Percentiles rank a stretch among this genome's conserved stretches.
These are phyloP conservation scores for Dissoconium aciculare DNA, from an alignment of 2,329 filamentous ascomycete genomes.

Conservation along the genomic window DNA sequence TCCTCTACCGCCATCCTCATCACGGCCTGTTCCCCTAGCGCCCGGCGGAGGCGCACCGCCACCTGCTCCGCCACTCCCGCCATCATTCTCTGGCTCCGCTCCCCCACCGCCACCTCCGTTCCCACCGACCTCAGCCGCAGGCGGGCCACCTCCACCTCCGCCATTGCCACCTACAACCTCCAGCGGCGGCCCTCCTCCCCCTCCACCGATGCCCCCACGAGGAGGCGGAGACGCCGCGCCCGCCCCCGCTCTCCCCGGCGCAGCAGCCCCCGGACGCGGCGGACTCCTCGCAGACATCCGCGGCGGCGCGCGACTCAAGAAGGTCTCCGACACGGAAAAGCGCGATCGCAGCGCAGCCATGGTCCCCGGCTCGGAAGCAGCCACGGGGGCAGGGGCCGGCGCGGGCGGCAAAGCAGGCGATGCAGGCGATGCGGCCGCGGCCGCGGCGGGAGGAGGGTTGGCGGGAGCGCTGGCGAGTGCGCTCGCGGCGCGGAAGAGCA, in stretches of 20 bases:
- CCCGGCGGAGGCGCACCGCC: conserved; percentile 17
- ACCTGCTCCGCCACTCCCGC: conserved; percentile 23
- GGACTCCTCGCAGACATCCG: conserved; percentile 60
- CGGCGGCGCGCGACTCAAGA: conserved; percentile 50
- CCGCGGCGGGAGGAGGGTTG: conserved; percentile 33
- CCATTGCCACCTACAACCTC: conserved; percentile 22
- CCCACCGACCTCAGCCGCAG: conserved; percentile 19
- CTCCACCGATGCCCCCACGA: conserved; percentile 24
- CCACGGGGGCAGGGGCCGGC: conserved; percentile 40
- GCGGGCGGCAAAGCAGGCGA: conserved; percentile 29
- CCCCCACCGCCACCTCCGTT: conserved; percentile 30
- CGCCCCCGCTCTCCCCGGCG: conserved; percentile 33
- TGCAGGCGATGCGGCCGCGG: conserved; percentile 36
- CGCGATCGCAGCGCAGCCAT: conserved; percentile 53
- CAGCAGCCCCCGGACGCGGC: conserved; percentile 35
- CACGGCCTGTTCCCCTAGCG: conserved; percentile 20
- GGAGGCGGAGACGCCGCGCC: conserved; percentile 37
- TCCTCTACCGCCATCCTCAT: conserved; percentile 22
- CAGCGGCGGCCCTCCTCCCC: conserved; percentile 29
- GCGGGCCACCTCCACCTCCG: conserved; percentile 27
- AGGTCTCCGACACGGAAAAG: conserved; percentile 57
- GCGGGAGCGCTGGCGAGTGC: conserved; percentile 57
- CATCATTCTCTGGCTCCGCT: conserved; percentile 11
- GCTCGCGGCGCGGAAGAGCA: conserved; percentile 73
- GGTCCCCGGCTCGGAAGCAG: conserved; percentile 41